These are phyloP conservation scores for Rheum nobile DNA, from an alignment of 148 eudicot genomes.

Conservation along the genomic window DNA sequence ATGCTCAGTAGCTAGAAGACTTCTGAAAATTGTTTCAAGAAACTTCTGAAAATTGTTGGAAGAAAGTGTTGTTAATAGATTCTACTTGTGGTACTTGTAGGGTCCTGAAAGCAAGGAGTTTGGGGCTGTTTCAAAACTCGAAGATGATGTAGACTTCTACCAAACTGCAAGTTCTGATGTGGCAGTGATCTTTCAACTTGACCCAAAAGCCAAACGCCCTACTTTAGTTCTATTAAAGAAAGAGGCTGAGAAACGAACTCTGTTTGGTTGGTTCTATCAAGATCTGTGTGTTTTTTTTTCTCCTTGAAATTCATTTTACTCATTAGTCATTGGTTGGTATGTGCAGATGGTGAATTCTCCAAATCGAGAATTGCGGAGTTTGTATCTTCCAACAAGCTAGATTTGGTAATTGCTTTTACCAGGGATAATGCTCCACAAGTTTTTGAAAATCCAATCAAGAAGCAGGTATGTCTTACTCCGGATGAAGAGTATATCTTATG, in stretches of 20 bases:
- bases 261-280: constrained; percentile 40
- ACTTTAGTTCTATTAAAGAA: constrained; percentile 64
- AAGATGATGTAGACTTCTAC: constrained; percentile 47
- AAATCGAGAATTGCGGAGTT: constrained; percentile 58
- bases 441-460: constrained; percentile 61
- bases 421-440: constrained; percentile 56
- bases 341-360: constrained; percentile 56
- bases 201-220: constrained; percentile 53
- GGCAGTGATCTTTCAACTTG: constrained; percentile 60
- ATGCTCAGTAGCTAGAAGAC: background rate
- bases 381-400: constrained; percentile 58
- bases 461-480: constrained; percentile 40
- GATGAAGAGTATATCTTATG: background rate
- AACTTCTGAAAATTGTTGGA: background rate
- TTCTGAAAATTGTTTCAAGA: background rate
- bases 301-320: background rate
- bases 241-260: constrained; percentile 57
- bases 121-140: constrained; percentile 45
- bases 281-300: background rate
- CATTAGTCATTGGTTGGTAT: background rate
- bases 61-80: background rate
- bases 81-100: constrained; percentile 21
- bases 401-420: constrained; percentile 55
- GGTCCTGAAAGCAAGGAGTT: constrained; percentile 64
- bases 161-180: constrained; percentile 69